Conservation (phyloP, 192 early-diverging fungal genomes). For the Entomortierella beljakovae region DNA sequence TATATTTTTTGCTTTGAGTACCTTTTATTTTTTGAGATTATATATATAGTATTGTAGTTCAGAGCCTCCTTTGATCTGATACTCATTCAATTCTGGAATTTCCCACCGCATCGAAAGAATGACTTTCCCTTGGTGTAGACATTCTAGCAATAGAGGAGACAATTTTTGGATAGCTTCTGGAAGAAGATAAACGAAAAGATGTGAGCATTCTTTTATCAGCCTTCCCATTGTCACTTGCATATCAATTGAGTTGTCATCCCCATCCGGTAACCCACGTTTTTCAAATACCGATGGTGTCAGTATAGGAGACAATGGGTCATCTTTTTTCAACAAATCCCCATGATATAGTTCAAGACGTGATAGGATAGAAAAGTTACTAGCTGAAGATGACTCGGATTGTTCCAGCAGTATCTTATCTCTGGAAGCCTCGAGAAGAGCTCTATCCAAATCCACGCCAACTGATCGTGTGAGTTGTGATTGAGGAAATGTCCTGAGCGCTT, state of each 20-base stretch:
- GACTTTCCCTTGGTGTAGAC: slow-evolving; percentile 13
- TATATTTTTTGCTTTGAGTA: neutral
- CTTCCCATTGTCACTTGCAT: slow-evolving; percentile 5
- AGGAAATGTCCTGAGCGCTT: slow-evolving; percentile 37
- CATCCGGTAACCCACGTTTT: neutral
- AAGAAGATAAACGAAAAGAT: slow-evolving; percentile 42
- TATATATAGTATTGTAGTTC: slow-evolving; percentile 32
- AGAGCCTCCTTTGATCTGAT: slow-evolving; percentile 17
- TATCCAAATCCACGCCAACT: slow-evolving; percentile 39
- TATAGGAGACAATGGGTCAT: slow-evolving; percentile 11
- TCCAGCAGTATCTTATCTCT: slow-evolving; percentile 7
- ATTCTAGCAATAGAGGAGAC: slow-evolving; percentile 8
- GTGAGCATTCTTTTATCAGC: slow-evolving; percentile 16
- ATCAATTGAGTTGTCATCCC: neutral
- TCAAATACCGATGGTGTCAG: too few species aligned
- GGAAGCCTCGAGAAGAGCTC: slow-evolving; percentile 17
- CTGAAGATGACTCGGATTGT: neutral
- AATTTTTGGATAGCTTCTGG: slow-evolving; percentile 39
- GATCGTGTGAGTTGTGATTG: slow-evolving; percentile 15
- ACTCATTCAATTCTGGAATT: slow-evolving; percentile 14
- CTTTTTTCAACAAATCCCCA: slow-evolving; percentile 16
- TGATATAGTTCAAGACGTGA: slow-evolving; percentile 36
- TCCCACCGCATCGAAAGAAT: slow-evolving; percentile 47
- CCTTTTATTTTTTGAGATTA: neutral
- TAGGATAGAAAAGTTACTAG: neutral